Base-by-base conservation (phyloP, 805 yeast species). In the Lachancea sp. region DNA sequence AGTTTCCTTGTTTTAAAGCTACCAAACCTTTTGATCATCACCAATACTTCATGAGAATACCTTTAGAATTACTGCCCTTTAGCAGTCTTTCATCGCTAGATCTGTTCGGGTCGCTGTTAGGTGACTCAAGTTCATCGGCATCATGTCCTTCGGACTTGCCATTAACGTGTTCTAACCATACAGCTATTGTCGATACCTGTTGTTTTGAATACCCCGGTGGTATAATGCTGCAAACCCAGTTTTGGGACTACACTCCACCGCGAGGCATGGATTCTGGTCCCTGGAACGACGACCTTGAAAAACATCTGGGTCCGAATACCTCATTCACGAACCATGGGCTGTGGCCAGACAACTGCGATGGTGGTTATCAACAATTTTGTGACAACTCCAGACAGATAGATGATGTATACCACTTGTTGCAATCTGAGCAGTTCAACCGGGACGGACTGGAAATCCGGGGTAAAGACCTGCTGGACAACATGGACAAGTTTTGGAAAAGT, bases 131-230 rank as follows among this genome's bases (percentile, higher is more conserved):
- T 11, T 19, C 36, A 9, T 19, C 36, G 6, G 32, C 42, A 10
- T 37, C 47, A 15, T 82, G 89, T 56, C 86, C 89, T 1, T 52
- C 67, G 2, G 74, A 78, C 51, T 48, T 71, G 1, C 90, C 91
- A 1, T 59, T 75, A 30, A 73, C 85, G 7, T 85, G 93, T 56
- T 57, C 74, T 16, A 81, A 81, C 53, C 58, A 69, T 4, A 74
- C 85, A 0, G 71, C 68, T 2, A 69, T 78, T 2, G 67, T 62
- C 0, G 81, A 87, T 60, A 59, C 78, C 2, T 90, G 97, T 59
- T 90, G 97, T 66, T 86, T 81, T 61, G 96, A 89, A 59, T 75
- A 77, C 39, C 90, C 90, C 9, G 91, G 95, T 38, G 97, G 97
- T 5, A 72, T 87, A 13, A 69, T 90, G 31, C 65, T 90, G 42